These are phyloP conservation scores for Ogataea wickerhamii DNA, from an alignment of 805 yeast species.

Conservation along the genomic window DNA sequence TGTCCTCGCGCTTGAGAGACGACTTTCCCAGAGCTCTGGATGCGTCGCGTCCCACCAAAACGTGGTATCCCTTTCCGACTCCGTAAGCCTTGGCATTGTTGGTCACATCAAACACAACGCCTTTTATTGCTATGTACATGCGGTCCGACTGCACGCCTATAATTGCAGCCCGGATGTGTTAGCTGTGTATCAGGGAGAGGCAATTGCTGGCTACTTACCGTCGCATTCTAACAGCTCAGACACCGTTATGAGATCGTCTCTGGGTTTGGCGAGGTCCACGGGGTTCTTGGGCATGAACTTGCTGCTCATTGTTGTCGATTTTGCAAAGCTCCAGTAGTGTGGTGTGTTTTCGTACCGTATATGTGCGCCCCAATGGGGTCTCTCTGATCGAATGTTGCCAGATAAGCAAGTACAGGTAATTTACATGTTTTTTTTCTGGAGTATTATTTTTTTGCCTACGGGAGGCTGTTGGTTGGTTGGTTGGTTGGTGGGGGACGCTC, in stretches of 20 bases:
- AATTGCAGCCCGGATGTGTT: too few relatives aligned
- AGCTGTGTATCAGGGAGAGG: too few relatives aligned
- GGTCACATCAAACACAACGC: conserved; percentile 76
- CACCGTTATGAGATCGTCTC: conserved; percentile 39
- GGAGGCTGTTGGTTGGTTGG: too few relatives aligned
- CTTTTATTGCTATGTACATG: conserved; percentile 72
- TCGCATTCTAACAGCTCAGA: conserved; percentile 41
- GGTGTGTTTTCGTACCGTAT: too few relatives aligned
- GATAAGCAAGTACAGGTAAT: too few relatives aligned
- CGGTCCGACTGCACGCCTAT: conserved; percentile 39
- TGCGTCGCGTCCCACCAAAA: conserved; percentile 73
- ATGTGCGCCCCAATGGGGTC: too few relatives aligned
- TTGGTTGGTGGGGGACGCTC: too few relatives aligned
- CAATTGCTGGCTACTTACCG: conserved; percentile 26
- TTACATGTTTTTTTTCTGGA: too few relatives aligned
- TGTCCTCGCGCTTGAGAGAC: conserved; percentile 52
- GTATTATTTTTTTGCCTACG: too few relatives aligned
- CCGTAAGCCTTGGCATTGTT: conserved; percentile 67
- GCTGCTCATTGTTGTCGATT: conserved; percentile 18
- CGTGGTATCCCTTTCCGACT: conserved; percentile 68
- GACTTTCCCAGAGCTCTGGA: conserved; percentile 73
- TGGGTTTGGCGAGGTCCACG: conserved; percentile 50
- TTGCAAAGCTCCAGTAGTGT: too few relatives aligned
- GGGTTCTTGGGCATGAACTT: conserved; percentile 54
- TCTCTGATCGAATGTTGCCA: too few relatives aligned